Percentiles rank a stretch among this genome's conserved stretches.
These are phyloP conservation scores for Jamesozyma hellenica DNA, from an alignment of 805 yeast species.

Conservation along the genomic window DNA sequence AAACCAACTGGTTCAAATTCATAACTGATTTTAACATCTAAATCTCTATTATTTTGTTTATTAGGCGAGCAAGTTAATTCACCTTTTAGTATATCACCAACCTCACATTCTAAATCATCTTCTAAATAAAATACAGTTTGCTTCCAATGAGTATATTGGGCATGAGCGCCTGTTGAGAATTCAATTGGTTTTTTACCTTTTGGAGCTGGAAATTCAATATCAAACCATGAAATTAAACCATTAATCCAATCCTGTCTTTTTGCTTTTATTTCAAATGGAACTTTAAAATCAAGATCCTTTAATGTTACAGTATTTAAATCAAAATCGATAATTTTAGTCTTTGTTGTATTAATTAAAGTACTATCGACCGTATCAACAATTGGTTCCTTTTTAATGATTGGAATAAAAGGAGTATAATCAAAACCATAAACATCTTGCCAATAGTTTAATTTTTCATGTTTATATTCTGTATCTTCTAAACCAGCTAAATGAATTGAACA, in stretches of 20 bases:
- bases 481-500: slow-evolving; percentile 84
- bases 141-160: slow-evolving; percentile 96
- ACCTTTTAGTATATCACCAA: slow-evolving; percentile 70
- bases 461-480: slow-evolving; percentile 86
- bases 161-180: slow-evolving; percentile 91
- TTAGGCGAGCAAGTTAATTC: slow-evolving; percentile 69
- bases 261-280: slow-evolving; percentile 61
- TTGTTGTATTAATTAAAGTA: slow-evolving; percentile 62
- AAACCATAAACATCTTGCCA: slow-evolving; percentile 98
- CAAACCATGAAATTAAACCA: slow-evolving; percentile 92
- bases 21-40: slow-evolving; percentile 67
- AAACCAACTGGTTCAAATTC: slow-evolving; percentile 34
- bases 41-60: slow-evolving; percentile 70
- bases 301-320: slow-evolving; percentile 84
- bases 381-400: slow-evolving; percentile 84
- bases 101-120: slow-evolving; percentile 65
- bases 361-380: slow-evolving; percentile 90
- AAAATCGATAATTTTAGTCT: slow-evolving; percentile 61
- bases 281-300: slow-evolving; percentile 69
- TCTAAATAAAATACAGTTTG: slow-evolving; percentile 89
- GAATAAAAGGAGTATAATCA: slow-evolving; percentile 84
- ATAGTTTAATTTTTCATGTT: slow-evolving; percentile 79
- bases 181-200: slow-evolving; percentile 47
- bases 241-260: slow-evolving; percentile 73
- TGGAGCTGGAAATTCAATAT: slow-evolving; percentile 67